A percentile compares a stretch with the other conserved stretches of the same genome.
These are phyloP conservation scores for Salix udensis DNA, from an alignment of 345 rosid genomes.

Conservation along the genomic window DNA sequence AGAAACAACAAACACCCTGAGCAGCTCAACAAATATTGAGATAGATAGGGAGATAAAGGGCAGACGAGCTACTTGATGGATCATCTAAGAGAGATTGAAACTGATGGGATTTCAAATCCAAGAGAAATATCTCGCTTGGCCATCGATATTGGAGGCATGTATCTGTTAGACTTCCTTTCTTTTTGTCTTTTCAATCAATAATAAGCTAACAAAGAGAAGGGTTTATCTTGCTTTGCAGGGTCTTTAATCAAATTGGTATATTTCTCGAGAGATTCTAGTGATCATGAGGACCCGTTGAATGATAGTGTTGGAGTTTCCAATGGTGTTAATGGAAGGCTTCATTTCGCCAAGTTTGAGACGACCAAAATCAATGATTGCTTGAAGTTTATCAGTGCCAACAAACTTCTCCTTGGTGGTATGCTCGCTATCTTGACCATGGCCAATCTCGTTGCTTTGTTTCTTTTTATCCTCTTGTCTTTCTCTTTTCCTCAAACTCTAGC, in stretches of 20 bases:
- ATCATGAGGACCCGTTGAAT: conserved; percentile 25
- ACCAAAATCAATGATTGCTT: conserved; percentile 77
- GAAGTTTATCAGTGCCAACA: conserved; percentile 59
- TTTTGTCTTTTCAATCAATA: background rate
- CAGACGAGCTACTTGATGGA: background rate
- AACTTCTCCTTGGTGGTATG: conserved; percentile 56
- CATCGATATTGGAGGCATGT: conserved; percentile 80
- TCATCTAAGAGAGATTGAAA: background rate
- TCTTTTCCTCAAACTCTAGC: background rate
- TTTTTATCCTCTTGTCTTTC: background rate
- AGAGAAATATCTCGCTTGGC: conserved; percentile 66
- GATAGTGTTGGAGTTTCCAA: conserved; percentile 23
- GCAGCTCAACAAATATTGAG: background rate
- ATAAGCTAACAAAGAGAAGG: background rate
- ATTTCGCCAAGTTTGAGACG: conserved; percentile 83
- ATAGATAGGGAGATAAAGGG: background rate
- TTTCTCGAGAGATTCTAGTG: conserved; percentile 39
- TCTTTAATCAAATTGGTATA: conserved; percentile 81
- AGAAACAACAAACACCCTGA: background rate
- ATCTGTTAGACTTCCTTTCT: background rate
- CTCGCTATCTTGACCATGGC: background rate
- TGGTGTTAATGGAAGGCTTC: conserved; percentile 57
- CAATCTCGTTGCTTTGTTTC: background rate
- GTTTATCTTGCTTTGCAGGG: conserved; percentile 44
- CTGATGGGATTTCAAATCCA: background rate